Evolutionary conservation across 345 rosid species (phyloP).

Genomic region (Syzygium grande): DNA sequence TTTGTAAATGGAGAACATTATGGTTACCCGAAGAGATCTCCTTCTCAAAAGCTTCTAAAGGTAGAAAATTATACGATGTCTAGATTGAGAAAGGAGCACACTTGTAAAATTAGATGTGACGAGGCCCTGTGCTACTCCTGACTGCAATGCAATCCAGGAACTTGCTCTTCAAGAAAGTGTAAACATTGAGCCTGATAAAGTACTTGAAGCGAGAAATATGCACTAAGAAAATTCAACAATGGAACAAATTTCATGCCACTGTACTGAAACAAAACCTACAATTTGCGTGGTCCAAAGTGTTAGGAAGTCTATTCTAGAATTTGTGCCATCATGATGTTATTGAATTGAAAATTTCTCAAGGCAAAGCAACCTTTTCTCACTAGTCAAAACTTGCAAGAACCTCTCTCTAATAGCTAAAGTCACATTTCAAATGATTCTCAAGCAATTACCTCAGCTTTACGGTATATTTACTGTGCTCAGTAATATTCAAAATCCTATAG

Average conservation of each 20-base stretch:
- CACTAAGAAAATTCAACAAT: background rate
- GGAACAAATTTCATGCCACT: background rate
- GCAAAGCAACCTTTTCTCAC: background rate
- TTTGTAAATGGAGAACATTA: background rate
- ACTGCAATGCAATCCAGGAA: background rate
- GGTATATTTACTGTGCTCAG: background rate
- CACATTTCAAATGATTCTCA: background rate
- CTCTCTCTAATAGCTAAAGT: background rate
- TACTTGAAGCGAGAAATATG: background rate
- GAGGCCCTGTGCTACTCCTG: background rate
- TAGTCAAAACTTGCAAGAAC: background rate
- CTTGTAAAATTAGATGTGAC: background rate
- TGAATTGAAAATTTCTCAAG: background rate
- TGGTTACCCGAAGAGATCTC: background rate
- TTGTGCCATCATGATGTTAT: background rate
- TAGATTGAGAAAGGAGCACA: background rate
- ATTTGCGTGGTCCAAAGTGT: background rate
- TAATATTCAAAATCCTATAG: background rate
- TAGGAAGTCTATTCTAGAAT: background rate
- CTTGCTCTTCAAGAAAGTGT: background rate
- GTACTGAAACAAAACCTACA: background rate
- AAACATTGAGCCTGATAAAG: background rate
- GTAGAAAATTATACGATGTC: background rate
- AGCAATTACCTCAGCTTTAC: background rate
- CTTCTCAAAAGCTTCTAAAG: background rate